phyloP scores from a whole-genome alignment of 2,329 filamentous ascomycete genomes.

The Eurotiales sp. region DNA sequence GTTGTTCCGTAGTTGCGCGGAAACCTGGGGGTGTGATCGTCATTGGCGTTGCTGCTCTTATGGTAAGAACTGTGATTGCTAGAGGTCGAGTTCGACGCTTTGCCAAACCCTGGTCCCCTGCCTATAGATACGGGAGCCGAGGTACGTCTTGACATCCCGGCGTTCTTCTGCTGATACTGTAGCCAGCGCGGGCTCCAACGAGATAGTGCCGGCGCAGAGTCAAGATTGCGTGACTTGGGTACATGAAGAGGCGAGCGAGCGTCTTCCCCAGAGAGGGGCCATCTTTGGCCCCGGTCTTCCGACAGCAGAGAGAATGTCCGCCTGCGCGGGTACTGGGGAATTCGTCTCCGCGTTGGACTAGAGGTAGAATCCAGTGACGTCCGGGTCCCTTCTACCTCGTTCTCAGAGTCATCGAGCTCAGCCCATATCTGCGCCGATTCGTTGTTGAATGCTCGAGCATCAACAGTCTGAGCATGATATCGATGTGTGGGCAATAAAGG shows the following conservation, averaged over 20 bases:
- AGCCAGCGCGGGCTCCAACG: slow-evolving; percentile 22
- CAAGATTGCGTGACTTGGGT: slow-evolving; percentile 4
- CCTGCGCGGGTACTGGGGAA: slow-evolving; percentile 2
- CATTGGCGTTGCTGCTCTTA: background rate
- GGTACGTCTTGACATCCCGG: slow-evolving; percentile 20
- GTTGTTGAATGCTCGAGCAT: slow-evolving; percentile 52
- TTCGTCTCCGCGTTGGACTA: background rate
- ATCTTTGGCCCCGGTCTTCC: slow-evolving; percentile 2
- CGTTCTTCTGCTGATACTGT: slow-evolving; percentile 12
- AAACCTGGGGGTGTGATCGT: background rate
- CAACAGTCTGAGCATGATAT: slow-evolving; percentile 50
- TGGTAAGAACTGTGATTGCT: background rate
- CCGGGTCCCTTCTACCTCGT: slow-evolving; percentile 19
- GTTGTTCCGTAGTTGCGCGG: slow-evolving; percentile 16
- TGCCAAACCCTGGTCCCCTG: slow-evolving; percentile 9
- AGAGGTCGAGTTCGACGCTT: background rate
- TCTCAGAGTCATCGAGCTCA: slow-evolving; percentile 72
- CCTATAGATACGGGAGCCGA: slow-evolving; percentile 24
- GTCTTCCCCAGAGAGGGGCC: slow-evolving; percentile 1
- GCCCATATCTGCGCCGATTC: slow-evolving; percentile 83
- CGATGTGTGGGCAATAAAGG: slow-evolving; percentile 26
- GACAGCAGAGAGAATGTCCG: slow-evolving; percentile 11
- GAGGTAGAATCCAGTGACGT: slow-evolving; percentile 2
- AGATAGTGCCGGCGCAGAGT: background rate
- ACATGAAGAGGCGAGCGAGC: background rate